These are phyloP conservation scores for Saxophila tyrrhenica DNA, from an alignment of 495 filamentous ascomycete species.

Conservation along the genomic window DNA sequence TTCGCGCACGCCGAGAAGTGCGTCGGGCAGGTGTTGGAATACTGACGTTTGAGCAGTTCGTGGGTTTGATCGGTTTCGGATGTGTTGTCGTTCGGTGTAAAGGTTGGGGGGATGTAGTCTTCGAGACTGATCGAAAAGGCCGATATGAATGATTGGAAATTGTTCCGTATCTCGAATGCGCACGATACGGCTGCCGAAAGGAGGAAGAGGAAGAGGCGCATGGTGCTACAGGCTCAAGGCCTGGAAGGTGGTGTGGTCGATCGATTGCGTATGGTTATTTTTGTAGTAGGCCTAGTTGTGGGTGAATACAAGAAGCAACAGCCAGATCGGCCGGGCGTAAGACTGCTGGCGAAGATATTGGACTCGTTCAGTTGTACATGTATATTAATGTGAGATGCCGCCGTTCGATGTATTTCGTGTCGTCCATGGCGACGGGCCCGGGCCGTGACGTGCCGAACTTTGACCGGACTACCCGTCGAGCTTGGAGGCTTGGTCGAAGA, in stretches of 20 bases:
- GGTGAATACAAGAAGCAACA: too few relatives aligned
- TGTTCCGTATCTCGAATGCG: neutral
- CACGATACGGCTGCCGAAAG: neutral
- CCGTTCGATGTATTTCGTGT: too few relatives aligned
- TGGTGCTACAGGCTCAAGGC: neutral
- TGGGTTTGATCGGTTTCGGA: constrained; percentile 1
- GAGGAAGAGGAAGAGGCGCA: neutral
- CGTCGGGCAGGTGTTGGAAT: constrained; percentile 32
- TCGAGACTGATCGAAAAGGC: constrained; percentile 17
- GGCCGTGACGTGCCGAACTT: too few relatives aligned
- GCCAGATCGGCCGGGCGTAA: too few relatives aligned
- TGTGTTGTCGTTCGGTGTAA: constrained; percentile 21
- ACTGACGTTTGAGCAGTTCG: constrained; percentile 22
- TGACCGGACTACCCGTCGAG: too few relatives aligned
- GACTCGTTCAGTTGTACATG: too few relatives aligned
- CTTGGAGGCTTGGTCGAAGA: too few relatives aligned
- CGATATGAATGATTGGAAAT: neutral
- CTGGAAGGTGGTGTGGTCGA: neutral
- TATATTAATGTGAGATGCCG: too few relatives aligned
- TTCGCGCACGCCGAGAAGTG: constrained; percentile 42
- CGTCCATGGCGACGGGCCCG: too few relatives aligned
- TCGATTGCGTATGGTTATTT: too few relatives aligned
- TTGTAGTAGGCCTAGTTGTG: too few relatives aligned
- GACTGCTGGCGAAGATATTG: too few relatives aligned
- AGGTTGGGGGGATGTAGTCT: neutral